These are phyloP conservation scores for thale cress (Arabidopsis thaliana) DNA, from an alignment of 345 rosid genomes.

Conservation along the genomic window TAIR10.1 NC_003071.7:17568001-17568500, in stretches of 20 bases:
- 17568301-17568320: constrained; percentile 10
- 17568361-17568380: not conserved
- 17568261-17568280: not conserved
- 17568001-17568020: constrained; percentile 12
- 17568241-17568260: constrained; percentile 18
- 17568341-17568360: not conserved
- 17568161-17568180: not conserved
- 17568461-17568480: not conserved
- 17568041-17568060: not conserved
- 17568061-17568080: not conserved
- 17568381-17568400: constrained; percentile 1
- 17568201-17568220: not conserved
- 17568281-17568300: not conserved
- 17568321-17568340: constrained; percentile 25
- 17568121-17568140: not conserved
- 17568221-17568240: not conserved
- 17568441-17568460: constrained; percentile 23
- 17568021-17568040: not conserved
- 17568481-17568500: not conserved
- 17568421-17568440: not conserved
- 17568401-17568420: constrained; percentile 1
- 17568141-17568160: constrained; percentile 1
- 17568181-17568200: constrained; percentile 1
- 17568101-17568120: not conserved
- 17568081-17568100: constrained; percentile 2